phyloP scores from a whole-genome alignment of 2,329 filamentous ascomycete genomes.

The Waltergamsia citrina region DNA sequence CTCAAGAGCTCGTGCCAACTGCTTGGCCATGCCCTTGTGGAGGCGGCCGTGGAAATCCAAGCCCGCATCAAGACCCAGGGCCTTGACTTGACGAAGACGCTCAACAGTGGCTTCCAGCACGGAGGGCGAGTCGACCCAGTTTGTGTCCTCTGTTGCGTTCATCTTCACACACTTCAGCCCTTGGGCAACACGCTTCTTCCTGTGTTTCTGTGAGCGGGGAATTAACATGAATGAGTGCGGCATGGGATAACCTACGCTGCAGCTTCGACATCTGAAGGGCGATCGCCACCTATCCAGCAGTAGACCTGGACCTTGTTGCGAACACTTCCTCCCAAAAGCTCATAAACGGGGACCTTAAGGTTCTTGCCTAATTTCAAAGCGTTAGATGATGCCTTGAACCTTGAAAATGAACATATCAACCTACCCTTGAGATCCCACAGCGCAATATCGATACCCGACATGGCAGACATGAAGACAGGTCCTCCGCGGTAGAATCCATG shows the following conservation, averaged over 20 bases:
- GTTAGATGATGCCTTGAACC: no score
- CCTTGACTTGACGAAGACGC: conserved; percentile 57
- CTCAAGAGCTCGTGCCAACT: conserved; percentile 55
- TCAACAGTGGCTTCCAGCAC: conserved; percentile 52
- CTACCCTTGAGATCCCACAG: conserved; percentile 65
- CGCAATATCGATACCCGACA: conserved; percentile 67
- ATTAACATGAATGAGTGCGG: neutral
- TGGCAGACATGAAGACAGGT: conserved; percentile 66
- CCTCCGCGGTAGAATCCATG: conserved; percentile 65
- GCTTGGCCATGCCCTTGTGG: conserved; percentile 67
- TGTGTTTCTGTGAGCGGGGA: neutral
- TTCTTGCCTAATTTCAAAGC: conserved; percentile 21
- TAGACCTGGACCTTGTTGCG: conserved; percentile 60
- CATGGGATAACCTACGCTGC: conserved; percentile 34
- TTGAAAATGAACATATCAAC: no score
- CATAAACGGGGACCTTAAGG: conserved; percentile 54
- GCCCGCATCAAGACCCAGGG: conserved; percentile 57
- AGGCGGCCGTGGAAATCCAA: conserved; percentile 68
- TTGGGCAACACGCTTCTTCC: conserved; percentile 43
- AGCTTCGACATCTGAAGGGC: conserved; percentile 51
- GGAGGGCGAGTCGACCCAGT: conserved; percentile 61
- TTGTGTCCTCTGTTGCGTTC: conserved; percentile 65
- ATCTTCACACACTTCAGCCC: conserved; percentile 60
- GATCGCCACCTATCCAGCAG: conserved; percentile 65
- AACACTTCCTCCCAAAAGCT: conserved; percentile 62